phyloP scores from a whole-genome alignment of 163 green algal species.

The Volvox carteri region DNA sequence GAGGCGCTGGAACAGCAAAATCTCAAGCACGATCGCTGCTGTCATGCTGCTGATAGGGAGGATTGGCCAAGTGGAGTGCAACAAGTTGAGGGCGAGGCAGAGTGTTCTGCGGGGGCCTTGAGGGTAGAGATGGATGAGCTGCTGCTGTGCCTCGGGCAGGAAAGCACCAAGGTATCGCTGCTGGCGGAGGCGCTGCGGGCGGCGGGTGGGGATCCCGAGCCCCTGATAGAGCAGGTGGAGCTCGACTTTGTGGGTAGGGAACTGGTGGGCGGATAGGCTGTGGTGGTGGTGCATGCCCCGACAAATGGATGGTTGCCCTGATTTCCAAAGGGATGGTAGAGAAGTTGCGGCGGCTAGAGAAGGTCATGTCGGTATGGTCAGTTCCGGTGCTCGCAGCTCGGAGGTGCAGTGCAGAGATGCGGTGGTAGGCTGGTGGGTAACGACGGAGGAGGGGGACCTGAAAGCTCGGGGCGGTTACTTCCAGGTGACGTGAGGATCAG shows the following conservation, averaged over 20 bases:
- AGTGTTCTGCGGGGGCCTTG: not conserved
- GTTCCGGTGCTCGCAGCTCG: no score
- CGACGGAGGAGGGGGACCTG: no score
- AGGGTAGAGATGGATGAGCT: slow-evolving; percentile 50
- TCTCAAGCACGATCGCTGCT: not conserved
- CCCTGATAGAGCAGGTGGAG: slow-evolving; percentile 50
- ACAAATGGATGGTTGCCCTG: no score
- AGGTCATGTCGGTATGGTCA: no score
- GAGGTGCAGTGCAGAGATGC: no score
- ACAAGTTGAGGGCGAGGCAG: not conserved
- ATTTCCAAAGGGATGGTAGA: no score
- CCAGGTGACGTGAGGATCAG: no score
- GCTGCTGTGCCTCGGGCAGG: slow-evolving; percentile 60
- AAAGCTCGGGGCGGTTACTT: no score
- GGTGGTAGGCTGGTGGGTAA: no score
- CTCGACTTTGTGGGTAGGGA: slow-evolving; percentile 30
- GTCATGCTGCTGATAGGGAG: not conserved
- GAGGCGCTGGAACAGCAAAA: not conserved
- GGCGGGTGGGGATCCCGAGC: slow-evolving; percentile 51
- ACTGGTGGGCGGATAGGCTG: no score
- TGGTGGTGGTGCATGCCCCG: no score
- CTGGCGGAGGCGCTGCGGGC: slow-evolving; percentile 55
- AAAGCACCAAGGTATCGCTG: slow-evolving; percentile 53
- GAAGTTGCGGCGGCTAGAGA: no score
- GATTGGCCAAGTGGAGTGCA: not conserved